Percentiles rank a stretch among this genome's conserved stretches.
phyloP scores from a whole-genome alignment of 192 early-diverging fungal species.

The Podila epicladia region DNA sequence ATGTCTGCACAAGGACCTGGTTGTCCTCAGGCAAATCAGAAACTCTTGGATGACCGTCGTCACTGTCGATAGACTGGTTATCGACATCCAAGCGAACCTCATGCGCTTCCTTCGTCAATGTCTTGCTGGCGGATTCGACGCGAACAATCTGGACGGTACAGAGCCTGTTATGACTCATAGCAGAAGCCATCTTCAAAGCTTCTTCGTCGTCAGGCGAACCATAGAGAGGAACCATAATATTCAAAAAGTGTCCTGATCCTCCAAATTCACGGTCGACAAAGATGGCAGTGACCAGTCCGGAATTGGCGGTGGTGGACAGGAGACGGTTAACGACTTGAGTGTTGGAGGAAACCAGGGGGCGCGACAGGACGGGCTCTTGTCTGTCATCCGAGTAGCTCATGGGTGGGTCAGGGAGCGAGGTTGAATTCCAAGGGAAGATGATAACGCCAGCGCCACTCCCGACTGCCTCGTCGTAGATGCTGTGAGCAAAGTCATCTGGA shows the following conservation, averaged over 20 bases:
- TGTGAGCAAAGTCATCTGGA: conserved; percentile 73
- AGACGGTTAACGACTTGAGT: conserved; percentile 35
- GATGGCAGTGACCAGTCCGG: conserved; percentile 26
- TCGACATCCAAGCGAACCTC: conserved; percentile 7
- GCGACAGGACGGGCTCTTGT: conserved; percentile 25
- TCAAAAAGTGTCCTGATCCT: conserved; percentile 35
- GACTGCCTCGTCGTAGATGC: conserved; percentile 63
- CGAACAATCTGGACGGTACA: conserved; percentile 40
- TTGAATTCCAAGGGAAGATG: conserved; percentile 72
- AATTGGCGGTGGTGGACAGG: conserved; percentile 16
- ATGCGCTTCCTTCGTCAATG: background rate
- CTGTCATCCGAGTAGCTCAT: conserved; percentile 9
- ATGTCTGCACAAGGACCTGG: conserved; percentile 16
- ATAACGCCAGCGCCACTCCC: conserved; percentile 70
- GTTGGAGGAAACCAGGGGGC: conserved; percentile 38
- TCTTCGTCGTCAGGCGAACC: conserved; percentile 41
- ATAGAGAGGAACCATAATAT: conserved; percentile 39
- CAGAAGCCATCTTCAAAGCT: conserved; percentile 37
- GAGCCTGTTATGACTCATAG: conserved; percentile 33
- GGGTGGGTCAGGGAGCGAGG: conserved; percentile 38
- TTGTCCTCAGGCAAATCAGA: conserved; percentile 18
- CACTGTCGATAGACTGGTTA: conserved; percentile 11
- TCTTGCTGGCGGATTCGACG: conserved; percentile 3
- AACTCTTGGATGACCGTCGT: background rate
- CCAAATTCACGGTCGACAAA: conserved; percentile 48